Evolutionary conservation across 352 stramenopile species (phyloP).

Genomic region (Achlya hypogyna): DNA sequence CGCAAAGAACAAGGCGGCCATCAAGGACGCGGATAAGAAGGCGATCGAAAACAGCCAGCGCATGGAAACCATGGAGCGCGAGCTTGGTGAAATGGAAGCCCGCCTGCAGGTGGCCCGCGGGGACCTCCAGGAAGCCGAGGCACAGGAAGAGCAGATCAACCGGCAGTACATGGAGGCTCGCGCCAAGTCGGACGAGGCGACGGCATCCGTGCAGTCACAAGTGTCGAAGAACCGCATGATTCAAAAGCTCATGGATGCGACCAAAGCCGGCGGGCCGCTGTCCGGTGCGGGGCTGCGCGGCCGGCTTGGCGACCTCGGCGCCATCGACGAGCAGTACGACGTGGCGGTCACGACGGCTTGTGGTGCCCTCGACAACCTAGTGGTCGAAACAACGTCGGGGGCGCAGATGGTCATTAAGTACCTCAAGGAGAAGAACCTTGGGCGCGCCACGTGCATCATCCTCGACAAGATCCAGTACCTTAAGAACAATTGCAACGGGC

Average conservation of each 20-base stretch:
- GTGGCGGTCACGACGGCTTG: constrained; percentile 97
- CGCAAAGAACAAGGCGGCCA: constrained; percentile 16
- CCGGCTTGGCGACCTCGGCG: constrained; percentile 94
- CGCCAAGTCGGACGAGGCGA: constrained; percentile 70
- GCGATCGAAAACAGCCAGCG: constrained; percentile 37
- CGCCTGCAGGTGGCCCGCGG: constrained; percentile 70
- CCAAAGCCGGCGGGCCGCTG: constrained; percentile 84
- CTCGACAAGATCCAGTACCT: constrained; percentile 94
- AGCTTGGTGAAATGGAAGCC: constrained; percentile 58
- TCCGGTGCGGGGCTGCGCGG: constrained; percentile 89
- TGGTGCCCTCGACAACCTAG: constrained; percentile 93
- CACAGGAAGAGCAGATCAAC: constrained; percentile 36
- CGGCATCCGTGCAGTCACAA: constrained; percentile 53
- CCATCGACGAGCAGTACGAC: constrained; percentile 94
- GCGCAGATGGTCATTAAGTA: constrained; percentile 95
- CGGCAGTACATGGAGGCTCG: constrained; percentile 56
- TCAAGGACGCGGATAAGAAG: constrained; percentile 47
- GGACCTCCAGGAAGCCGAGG: constrained; percentile 59
- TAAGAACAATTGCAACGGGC: constrained; percentile 47
- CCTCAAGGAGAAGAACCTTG: constrained; percentile 91
- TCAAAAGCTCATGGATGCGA: constrained; percentile 87
- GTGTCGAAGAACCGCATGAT: constrained; percentile 69
- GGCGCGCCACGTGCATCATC: constrained; percentile 95
- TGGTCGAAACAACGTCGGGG: constrained; percentile 94
- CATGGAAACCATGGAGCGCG: constrained; percentile 21